A percentile compares a stretch with the other conserved stretches of the same genome.
Conservation (phyloP, 306 rosid species). For the Heteromeles arbutifolia region DNA sequence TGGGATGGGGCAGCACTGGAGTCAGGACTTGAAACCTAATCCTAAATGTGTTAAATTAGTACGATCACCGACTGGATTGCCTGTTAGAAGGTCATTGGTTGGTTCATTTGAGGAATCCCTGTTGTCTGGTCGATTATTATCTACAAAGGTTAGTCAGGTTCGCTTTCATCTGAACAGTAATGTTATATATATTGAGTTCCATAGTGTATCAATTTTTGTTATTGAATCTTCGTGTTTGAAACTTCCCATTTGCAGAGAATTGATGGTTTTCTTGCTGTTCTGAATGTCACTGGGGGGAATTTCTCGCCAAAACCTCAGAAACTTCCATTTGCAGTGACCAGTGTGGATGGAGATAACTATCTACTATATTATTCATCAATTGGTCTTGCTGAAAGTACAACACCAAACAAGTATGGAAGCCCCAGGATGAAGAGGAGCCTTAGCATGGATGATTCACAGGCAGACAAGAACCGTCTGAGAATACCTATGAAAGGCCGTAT, state of each 20-base stretch:
- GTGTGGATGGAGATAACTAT: constrained; percentile 73
- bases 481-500: constrained; percentile 73
- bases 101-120: constrained; percentile 91
- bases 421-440: constrained; percentile 54
- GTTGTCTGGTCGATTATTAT: constrained; percentile 63
- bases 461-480: constrained; percentile 47
- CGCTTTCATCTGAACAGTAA: constrained; percentile 11
- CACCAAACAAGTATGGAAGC: constrained; percentile 44
- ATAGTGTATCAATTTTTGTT: neutral
- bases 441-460: constrained; percentile 47
- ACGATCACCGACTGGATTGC: constrained; percentile 31
- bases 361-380: constrained; percentile 65
- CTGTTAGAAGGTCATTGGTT: constrained; percentile 58
- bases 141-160: constrained; percentile 58
- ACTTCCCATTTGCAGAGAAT: constrained; percentile 44
- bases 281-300: constrained; percentile 69
- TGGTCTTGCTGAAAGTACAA: constrained; percentile 35
- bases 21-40: constrained; percentile 31
- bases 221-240: neutral
- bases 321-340: constrained; percentile 74
- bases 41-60: constrained; percentile 29
- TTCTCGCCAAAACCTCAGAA: constrained; percentile 65
- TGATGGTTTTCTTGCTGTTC: constrained; percentile 80
- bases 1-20: constrained; percentile 31
- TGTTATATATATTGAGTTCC: constrained; percentile 15